phyloP scores from a whole-genome alignment of 208 protist species.

The Acanthamoeba culbertsoni region DNA sequence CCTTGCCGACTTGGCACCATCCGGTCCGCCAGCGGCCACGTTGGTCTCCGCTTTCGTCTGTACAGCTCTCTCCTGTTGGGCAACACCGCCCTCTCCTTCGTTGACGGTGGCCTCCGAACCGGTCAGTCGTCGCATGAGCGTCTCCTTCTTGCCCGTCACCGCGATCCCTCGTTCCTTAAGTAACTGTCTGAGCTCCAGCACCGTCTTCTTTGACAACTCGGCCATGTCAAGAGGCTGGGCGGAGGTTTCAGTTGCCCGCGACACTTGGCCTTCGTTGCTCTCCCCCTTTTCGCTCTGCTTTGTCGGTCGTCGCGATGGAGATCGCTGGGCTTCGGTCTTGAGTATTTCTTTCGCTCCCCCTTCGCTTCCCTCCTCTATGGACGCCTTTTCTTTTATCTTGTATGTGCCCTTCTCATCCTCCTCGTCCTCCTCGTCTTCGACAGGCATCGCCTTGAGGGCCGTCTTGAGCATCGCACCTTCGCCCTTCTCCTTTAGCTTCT shows the following conservation, averaged over 20 bases:
- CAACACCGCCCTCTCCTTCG: not conserved
- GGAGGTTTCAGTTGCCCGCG: not conserved
- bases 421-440: not conserved
- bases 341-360: not conserved
- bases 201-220: not conserved
- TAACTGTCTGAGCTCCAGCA: not conserved
- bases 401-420: not conserved
- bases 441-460: not conserved
- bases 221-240: not conserved
- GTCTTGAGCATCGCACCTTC: constrained; percentile 18
- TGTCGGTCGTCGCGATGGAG: not conserved
- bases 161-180: not conserved
- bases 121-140: not conserved
- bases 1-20: not conserved
- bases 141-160: not conserved
- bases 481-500: constrained; percentile 17
- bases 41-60: not conserved
- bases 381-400: no score
- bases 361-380: no score
- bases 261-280: not conserved
- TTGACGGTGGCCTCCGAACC: not conserved
- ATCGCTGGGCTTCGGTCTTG: not conserved
- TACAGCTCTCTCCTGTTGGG: not conserved
- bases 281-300: not conserved
- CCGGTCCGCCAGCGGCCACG: not conserved